These are phyloP conservation scores for Wickerhamiella bombiphila DNA, from an alignment of 805 yeast species.

Conservation along the genomic window DNA sequence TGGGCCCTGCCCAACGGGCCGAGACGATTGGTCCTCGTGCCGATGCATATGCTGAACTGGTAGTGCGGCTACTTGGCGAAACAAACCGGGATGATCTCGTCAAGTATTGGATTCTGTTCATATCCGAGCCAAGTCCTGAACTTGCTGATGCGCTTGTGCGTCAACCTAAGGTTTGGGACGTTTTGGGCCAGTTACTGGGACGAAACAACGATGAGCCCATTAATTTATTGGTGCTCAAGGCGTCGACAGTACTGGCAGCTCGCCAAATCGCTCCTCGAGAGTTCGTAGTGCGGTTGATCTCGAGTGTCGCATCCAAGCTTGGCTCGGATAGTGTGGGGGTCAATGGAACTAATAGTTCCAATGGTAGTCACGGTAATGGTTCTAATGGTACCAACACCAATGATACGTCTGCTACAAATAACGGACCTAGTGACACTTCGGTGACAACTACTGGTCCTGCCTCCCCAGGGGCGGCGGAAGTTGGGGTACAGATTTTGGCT, in stretches of 20 bases:
- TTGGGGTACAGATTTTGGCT: slow-evolving; percentile 51
- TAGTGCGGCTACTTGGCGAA: slow-evolving; percentile 40
- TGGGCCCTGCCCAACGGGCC: slow-evolving; percentile 22
- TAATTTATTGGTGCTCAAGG: slow-evolving; percentile 34
- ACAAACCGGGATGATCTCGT: slow-evolving; percentile 47
- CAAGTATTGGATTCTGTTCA: slow-evolving; percentile 46
- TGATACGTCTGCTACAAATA: too few relatives aligned
- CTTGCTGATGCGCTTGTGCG: slow-evolving; percentile 28
- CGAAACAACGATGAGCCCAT: slow-evolving; percentile 42
- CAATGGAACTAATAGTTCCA: too few relatives aligned
- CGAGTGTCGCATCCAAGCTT: slow-evolving; percentile 18
- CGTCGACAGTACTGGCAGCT: slow-evolving; percentile 17
- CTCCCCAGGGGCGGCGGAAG: slow-evolving; percentile 28
- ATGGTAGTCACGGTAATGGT: too few relatives aligned
- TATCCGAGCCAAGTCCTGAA: slow-evolving; percentile 33
- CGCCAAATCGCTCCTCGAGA: slow-evolving; percentile 26
- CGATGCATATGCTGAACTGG: slow-evolving; percentile 38
- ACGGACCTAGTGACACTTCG: background rate
- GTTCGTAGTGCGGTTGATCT: slow-evolving; percentile 21
- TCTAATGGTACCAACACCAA: too few relatives aligned
- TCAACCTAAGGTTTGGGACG: slow-evolving; percentile 32
- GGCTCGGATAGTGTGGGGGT: too few relatives aligned
- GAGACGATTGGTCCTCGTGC: slow-evolving; percentile 27
- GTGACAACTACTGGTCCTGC: background rate
- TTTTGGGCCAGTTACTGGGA: slow-evolving; percentile 31